Evolutionary conservation across 1,139 yeast genomes (phyloP).

Genomic region (Yamadazyma songkhlaensis): DNA sequence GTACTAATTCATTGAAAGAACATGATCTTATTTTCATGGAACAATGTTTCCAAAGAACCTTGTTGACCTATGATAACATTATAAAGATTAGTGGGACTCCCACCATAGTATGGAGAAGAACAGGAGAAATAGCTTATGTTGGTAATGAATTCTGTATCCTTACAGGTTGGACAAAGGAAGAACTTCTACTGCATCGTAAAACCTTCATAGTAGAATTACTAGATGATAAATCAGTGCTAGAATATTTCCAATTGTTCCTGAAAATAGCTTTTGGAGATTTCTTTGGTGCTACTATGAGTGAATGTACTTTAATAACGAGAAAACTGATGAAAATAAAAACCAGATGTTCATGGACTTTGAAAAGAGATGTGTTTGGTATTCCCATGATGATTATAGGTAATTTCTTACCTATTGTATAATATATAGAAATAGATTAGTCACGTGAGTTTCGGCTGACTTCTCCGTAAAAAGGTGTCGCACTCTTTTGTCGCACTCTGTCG

Average conservation of each 20-base stretch:
- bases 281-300: slow-evolving; percentile 85
- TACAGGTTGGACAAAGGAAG: slow-evolving; percentile 84
- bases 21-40: slow-evolving; percentile 94
- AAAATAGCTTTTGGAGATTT: slow-evolving; percentile 90
- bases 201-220: slow-evolving; percentile 85
- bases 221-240: slow-evolving; percentile 84
- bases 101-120: slow-evolving; percentile 91
- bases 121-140: slow-evolving; percentile 92
- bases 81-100: slow-evolving; percentile 89
- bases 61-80: slow-evolving; percentile 83
- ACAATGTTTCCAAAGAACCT: slow-evolving; percentile 89
- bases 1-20: slow-evolving; percentile 82
- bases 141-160: slow-evolving; percentile 88
- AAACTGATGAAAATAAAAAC: slow-evolving; percentile 56
- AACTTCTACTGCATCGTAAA: slow-evolving; percentile 46
- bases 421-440: too few relatives aligned
- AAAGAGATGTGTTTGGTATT: slow-evolving; percentile 61
- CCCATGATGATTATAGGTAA: slow-evolving; percentile 95
- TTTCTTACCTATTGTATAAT: slow-evolving; percentile 65
- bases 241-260: slow-evolving; percentile 82
- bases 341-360: slow-evolving; percentile 85
- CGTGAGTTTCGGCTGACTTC: too few relatives aligned
- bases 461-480: too few relatives aligned
- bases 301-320: slow-evolving; percentile 71
- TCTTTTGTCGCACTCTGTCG: too few relatives aligned